These are phyloP conservation scores for Aspergillus novoparasiticus DNA, from an alignment of 2,329 filamentous ascomycete species.

Conservation along the genomic window DNA sequence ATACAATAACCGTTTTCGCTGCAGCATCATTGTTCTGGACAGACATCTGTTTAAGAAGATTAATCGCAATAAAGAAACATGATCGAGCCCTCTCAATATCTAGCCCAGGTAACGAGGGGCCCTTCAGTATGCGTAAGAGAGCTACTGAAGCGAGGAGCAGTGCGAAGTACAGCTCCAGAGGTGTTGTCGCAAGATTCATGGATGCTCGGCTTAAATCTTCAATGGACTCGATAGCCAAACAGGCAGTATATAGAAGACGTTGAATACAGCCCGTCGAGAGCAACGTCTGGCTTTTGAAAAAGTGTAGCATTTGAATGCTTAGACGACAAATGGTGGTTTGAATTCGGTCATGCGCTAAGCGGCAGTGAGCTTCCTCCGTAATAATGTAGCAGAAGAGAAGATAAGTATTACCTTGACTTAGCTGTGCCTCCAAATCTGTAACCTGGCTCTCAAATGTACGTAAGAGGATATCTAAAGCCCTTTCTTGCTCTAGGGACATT, in stretches of 20 bases:
- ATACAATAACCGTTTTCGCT: slow-evolving; percentile 33
- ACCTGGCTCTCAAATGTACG: slow-evolving; percentile 39
- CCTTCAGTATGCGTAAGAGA: slow-evolving; percentile 45
- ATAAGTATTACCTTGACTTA: slow-evolving; percentile 30
- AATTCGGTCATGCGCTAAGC: slow-evolving; percentile 35
- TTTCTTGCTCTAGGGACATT: slow-evolving; percentile 44
- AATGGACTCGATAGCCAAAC: slow-evolving; percentile 33
- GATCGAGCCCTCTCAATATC: slow-evolving; percentile 37
- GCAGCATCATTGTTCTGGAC: slow-evolving; percentile 39
- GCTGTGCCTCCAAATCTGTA: slow-evolving; percentile 38
- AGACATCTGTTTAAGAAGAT: slow-evolving; percentile 42
- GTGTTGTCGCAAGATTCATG: slow-evolving; percentile 25
- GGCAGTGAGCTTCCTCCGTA: neutral
- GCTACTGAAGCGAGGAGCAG: slow-evolving; percentile 34
- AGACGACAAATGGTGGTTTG: slow-evolving; percentile 34
- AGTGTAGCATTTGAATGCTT: slow-evolving; percentile 39
- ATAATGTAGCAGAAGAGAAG: neutral
- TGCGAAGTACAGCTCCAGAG: slow-evolving; percentile 32
- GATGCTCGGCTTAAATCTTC: slow-evolving; percentile 26
- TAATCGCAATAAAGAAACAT: slow-evolving; percentile 40
- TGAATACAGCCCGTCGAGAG: slow-evolving; percentile 29
- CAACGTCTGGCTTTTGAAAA: slow-evolving; percentile 36
- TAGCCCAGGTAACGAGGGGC: slow-evolving; percentile 30
- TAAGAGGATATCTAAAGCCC: slow-evolving; percentile 39
- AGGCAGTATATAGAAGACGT: slow-evolving; percentile 32